Conservation (phyloP, 257 asterid genomes). For the Fraxinus quadrangulata region DNA sequence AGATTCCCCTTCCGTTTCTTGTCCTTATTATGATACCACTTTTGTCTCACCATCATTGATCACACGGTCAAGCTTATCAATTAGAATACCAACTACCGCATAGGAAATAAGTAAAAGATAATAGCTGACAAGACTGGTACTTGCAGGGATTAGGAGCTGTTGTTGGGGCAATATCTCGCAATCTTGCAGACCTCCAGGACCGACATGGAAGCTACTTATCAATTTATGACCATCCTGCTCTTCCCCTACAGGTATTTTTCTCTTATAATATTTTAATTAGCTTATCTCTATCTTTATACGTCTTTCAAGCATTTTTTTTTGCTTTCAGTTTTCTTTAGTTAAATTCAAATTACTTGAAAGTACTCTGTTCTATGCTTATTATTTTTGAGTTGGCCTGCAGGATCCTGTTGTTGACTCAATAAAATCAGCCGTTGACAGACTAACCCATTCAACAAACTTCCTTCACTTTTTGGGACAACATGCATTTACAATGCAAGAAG, state of each 20-base stretch:
- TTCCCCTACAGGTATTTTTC: slow-evolving; percentile 61
- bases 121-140: slow-evolving; percentile 25
- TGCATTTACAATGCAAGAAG: slow-evolving; percentile 96
- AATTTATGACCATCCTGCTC: slow-evolving; percentile 86
- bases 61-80: neutral
- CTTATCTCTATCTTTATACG: neutral
- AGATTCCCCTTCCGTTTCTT: slow-evolving; percentile 3
- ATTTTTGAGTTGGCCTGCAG: slow-evolving; percentile 42
- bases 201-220: slow-evolving; percentile 96
- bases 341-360: neutral
- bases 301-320: neutral
- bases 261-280: neutral
- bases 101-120: neutral
- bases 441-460: slow-evolving; percentile 83
- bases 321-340: neutral
- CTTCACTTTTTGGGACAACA: slow-evolving; percentile 88
- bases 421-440: slow-evolving; percentile 77
- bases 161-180: slow-evolving; percentile 96
- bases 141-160: slow-evolving; percentile 96
- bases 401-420: slow-evolving; percentile 86
- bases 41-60: neutral
- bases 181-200: slow-evolving; percentile 92
- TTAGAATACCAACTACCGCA: neutral
- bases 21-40: neutral
- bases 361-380: slow-evolving; percentile 21